Base-by-base conservation (phyloP, 2,329 filamentous ascomycete genomes). In the Pseudopithomyces chartarum region DNA sequence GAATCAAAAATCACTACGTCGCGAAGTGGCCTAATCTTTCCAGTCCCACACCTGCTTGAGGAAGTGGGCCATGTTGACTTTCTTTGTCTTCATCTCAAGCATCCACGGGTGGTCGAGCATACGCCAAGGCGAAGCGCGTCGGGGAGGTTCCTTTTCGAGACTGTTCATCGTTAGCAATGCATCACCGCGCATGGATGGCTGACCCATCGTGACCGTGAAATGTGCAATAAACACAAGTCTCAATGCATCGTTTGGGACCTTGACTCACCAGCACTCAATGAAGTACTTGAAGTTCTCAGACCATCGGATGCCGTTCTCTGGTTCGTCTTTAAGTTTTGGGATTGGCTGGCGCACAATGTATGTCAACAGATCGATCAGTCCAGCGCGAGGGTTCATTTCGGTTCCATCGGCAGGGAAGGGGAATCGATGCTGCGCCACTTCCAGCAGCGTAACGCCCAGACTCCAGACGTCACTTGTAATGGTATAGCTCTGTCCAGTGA, bases 81-180 rank as follows among this genome's bases (percentile, higher is more conserved):
- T 91, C 82, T 97, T 98, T 53, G 87, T 84, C 70, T 89, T 90
- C 91, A 98, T 98, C 71, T 99, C 95, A 40, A 91, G 82, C 89
- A 99, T 97, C 95, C 95, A 99, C 1, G 95, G 95, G 79, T 99
- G 95, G 73, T 99, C 95, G 62, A 97, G 86, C 93, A 99, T 99
- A 70, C 94, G 91, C 95, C 95, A 99, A 12, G 95, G 95, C 57
- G 91, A 96, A 29, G 94, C 95, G 73, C 95, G 85, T 70, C 93
- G 87, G 56, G 84, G 85, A 19, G 91, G 88, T 67, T 97, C 92
- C 79, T 99, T 99, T 77, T 99, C 95, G 56, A 99, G 85, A 80
- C 95, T 98, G 55, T 48, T 33, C 19, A 1, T 29, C 17, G 60
- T 76, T 62, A 78, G 72, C 57, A 45, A 33, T 17, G 15, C 15